Evolutionary conservation across 345 rosid species (phyloP).

Genomic region (Heritiera fomes): DNA sequence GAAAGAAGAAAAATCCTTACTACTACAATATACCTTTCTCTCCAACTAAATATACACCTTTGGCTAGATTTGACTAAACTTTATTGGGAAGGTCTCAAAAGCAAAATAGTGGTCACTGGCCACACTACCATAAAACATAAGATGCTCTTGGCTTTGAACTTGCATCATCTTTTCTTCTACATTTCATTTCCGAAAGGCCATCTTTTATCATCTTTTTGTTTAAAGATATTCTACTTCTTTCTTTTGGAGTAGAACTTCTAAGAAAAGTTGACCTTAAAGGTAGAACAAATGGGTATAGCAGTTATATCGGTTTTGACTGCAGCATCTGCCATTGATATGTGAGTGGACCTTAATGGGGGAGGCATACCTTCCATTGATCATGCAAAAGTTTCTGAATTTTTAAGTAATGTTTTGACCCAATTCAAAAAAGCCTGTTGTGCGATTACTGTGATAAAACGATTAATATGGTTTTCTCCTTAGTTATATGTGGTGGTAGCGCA

Average conservation of each 20-base stretch:
- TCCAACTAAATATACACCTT: background rate
- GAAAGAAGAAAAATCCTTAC: background rate
- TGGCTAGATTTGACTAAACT: background rate
- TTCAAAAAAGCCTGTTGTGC: no score
- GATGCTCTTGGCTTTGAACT: background rate
- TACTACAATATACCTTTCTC: background rate
- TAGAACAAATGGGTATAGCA: conserved; percentile 1
- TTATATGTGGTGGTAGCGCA: no score
- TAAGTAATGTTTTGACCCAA: no score
- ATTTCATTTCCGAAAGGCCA: background rate
- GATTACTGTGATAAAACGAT: no score
- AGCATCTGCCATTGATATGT: background rate
- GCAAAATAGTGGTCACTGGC: conserved; percentile 11
- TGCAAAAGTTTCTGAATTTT: background rate
- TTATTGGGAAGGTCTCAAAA: background rate
- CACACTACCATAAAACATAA: background rate
- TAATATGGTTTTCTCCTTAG: no score
- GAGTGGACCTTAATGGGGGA: conserved; percentile 15
- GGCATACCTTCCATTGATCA: conserved; percentile 10
- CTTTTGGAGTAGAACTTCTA: background rate
- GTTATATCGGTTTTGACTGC: conserved; percentile 11
- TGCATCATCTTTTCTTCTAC: background rate
- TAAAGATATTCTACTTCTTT: background rate
- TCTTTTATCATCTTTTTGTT: background rate
- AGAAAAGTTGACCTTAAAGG: background rate